Evolutionary conservation across 192 early-diverging fungal species (phyloP), one percentile per base, ranked within the genome.

Genomic region (Geranomyces variabilis): DNA sequence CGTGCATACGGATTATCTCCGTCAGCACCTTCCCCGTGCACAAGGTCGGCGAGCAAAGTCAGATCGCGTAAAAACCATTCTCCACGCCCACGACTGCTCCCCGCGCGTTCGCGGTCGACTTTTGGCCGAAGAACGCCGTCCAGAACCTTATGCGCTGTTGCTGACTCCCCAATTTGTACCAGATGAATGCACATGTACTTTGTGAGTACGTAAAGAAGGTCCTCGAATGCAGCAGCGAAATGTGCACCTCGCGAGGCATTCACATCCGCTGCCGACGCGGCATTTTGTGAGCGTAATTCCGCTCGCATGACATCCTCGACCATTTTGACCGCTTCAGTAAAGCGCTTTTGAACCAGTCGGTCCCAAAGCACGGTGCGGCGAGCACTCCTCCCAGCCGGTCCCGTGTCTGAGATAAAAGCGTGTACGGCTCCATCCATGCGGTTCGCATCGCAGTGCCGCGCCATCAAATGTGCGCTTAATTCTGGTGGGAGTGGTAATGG

Each of bases 191-290:
- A 79, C 41, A 66, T 17, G 65, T 81, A 85, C 43, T 85, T 85
- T 51, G 62, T 53, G 14, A 85, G 33, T 9, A 85, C 81, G 58
- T 82, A 85, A 19, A 79, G 36, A 0, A 85, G 65, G 57, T 85
- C 83, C 10, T 80, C 83, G 30, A 80, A 77, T 14, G 82, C 81
- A 64, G 73, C 30, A 10, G 41, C 33, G 43, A 60, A 34, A 19
- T 34, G 58, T 34, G 58, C 15, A 41, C 36, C 36, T 3, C 36
- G 36, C 36, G 36, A 41, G 36, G 36, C 10, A 41, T 41, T 41
- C 31, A 28, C 17, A 47, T 33, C 21, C 34, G 0, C 55, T 31
- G 45, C 15, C 41, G 53, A 59, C 71, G 34, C 17, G 0, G 10
- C 30, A 41, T 66, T 19, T 17, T 6, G 4, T 21, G 47, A 44